Base-by-base conservation (phyloP, 2,329 filamentous ascomycete genomes). In the Colletotrichum chlorophyti region DNA sequence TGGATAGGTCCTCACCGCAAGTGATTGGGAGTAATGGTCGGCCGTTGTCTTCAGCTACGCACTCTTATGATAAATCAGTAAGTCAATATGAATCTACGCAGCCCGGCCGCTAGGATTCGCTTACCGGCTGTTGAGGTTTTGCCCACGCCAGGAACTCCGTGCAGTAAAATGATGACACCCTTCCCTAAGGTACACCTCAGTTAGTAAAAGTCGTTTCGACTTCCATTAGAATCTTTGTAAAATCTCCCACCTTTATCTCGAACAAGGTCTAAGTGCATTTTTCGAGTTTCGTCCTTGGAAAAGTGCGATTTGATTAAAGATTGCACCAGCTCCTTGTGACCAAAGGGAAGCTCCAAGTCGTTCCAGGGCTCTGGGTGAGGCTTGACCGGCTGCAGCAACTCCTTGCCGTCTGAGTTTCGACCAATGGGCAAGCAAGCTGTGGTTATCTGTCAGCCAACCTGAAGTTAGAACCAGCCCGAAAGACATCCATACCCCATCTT, bases 1-100 rank as follows among this genome's bases (percentile, higher is more conserved):
- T n/a, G n/a, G n/a, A n/a, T n/a, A n/a, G n/a, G n/a, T n/a, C n/a
- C n/a, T n/a, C 23, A 38, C 37, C 37, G 11, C 78, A 81, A 0
- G 79, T 82, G 46, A 83, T 79, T 11, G 73, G 70, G 43, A 80
- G 81, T 2, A 82, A 66, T 0, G 79, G 80, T 65, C 76, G 77
- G 35, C 67, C 63, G 61, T 75, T 73, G 50, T 21, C 24, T 40
- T 40, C 37, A 21, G 37, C 37, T 11, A 21, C 37, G 7, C 37
- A 40, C 24, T 40, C 37, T 40, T 34, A 11, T 14, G 3, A 21
- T n/a, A 21, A n/a, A 21, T 40, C n/a, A 38, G 17, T 15, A 31
- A 31, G 27, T 38, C 3, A 23, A 7, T 6, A 7, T 3, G 15
- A 40, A n/a, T n/a, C n/a, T n/a, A n/a, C n/a, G n/a, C n/a, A n/a